Percentiles rank a stretch among this genome's conserved stretches.
Conservation (phyloP, 495 filamentous ascomycete genomes). For the Pseudoneurospora amorphoporcata region DNA sequence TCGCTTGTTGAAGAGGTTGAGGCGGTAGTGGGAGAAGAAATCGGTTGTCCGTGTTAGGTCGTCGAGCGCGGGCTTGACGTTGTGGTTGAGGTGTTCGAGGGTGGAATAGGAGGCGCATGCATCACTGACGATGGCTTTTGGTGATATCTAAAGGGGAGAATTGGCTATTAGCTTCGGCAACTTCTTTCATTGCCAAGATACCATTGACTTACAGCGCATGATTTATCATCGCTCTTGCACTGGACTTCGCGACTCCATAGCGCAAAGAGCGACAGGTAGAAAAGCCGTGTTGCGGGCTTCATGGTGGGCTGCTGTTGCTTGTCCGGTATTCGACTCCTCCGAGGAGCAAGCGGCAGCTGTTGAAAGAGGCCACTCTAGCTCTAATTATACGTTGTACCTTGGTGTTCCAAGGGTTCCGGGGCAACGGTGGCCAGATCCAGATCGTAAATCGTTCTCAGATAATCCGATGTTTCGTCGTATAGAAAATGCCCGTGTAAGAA, state of each 20-base stretch:
- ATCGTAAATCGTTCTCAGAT: not conserved
- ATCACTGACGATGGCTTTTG: slow-evolving; percentile 59
- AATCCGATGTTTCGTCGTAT: not conserved
- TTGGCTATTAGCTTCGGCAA: slow-evolving; percentile 20
- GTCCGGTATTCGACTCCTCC: not conserved
- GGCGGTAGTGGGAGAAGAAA: slow-evolving; percentile 93
- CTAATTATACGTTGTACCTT: not conserved
- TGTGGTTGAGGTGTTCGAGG: slow-evolving; percentile 72
- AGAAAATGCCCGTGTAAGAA: not conserved
- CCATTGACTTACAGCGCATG: slow-evolving; percentile 36
- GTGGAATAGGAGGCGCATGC: slow-evolving; percentile 87
- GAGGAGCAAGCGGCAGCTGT: not conserved
- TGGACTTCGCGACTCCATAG: slow-evolving; percentile 47
- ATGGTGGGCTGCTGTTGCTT: slow-evolving; percentile 29
- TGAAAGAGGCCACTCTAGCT: not conserved
- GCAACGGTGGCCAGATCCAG: not conserved
- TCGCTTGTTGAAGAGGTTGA: slow-evolving; percentile 91
- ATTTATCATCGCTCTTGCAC: slow-evolving; percentile 19
- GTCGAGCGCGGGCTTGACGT: slow-evolving; percentile 68
- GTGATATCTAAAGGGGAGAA: slow-evolving; percentile 37
- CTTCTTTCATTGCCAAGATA: not conserved
- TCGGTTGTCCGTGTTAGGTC: slow-evolving; percentile 79
- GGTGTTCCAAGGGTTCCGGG: not conserved
- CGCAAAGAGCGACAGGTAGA: slow-evolving; percentile 69
- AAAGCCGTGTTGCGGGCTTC: slow-evolving; percentile 56